phyloP scores from a whole-genome alignment of 345 rosid genomes.

The Citrus medica region DNA sequence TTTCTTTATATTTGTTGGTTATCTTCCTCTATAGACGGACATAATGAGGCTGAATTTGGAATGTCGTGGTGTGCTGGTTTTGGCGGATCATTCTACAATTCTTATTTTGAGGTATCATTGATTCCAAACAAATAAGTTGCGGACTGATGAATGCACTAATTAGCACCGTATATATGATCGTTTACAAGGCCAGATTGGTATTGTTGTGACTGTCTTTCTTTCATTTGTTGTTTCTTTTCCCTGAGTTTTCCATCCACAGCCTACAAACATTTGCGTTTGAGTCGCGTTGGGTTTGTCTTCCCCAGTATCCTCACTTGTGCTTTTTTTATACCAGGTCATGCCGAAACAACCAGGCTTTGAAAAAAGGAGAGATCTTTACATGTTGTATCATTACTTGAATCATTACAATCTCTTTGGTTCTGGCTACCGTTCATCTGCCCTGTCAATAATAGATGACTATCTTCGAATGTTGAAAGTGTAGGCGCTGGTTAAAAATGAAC shows the following conservation, averaged over 20 bases:
- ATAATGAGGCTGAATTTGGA: constrained; percentile 90
- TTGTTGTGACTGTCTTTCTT: not conserved
- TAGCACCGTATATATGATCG: not conserved
- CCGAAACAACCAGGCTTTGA: constrained; percentile 81
- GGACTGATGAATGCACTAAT: not conserved
- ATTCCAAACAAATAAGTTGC: not conserved
- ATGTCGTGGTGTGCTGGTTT: constrained; percentile 98
- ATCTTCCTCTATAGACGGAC: constrained; percentile 56
- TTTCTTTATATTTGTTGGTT: not conserved
- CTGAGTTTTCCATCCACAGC: not conserved
- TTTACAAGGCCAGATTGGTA: not conserved
- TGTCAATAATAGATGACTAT: constrained; percentile 73
- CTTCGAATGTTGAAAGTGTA: constrained; percentile 50
- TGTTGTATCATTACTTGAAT: constrained; percentile 89
- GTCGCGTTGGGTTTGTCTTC: not conserved
- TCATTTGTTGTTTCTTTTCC: no score
- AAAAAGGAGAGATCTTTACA: constrained; percentile 70
- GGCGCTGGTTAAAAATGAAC: not conserved
- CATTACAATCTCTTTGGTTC: constrained; percentile 94
- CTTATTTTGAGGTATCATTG: constrained; percentile 66
- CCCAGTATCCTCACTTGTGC: not conserved
- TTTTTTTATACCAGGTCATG: constrained; percentile 51
- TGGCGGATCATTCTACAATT: constrained; percentile 72
- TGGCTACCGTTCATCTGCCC: constrained; percentile 75
- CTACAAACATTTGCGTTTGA: not conserved